Conservation (phyloP, 2,329 filamentous ascomycete genomes). For the Aspergillus spinulosporus region DNA sequence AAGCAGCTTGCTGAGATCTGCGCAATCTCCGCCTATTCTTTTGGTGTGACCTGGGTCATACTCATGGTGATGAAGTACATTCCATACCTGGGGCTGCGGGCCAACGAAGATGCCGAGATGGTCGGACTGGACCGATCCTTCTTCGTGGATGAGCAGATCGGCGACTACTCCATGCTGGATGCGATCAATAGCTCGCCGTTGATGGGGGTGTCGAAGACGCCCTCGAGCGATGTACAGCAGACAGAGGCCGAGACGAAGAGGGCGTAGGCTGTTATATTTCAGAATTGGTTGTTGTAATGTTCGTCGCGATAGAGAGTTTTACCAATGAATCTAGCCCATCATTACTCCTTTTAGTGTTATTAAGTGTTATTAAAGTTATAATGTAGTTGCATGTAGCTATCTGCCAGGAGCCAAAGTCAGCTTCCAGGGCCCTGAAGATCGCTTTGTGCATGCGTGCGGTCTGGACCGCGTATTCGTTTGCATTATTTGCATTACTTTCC, state of each 20-base stretch:
- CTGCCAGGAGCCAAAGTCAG: neutral
- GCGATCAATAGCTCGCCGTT: conserved; percentile 13
- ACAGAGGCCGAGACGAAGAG: conserved; percentile 9
- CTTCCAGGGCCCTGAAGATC: conserved; percentile 7
- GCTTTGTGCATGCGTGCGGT: neutral
- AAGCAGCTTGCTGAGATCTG: conserved; percentile 59
- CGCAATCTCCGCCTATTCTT: conserved; percentile 56
- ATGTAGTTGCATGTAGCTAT: neutral
- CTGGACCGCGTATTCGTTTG: conserved; percentile 3
- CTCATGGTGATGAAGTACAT: conserved; percentile 56
- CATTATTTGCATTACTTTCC: neutral
- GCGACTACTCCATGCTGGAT: conserved; percentile 49
- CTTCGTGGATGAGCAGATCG: conserved; percentile 60
- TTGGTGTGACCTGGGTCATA: conserved; percentile 54
- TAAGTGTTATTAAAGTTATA: neutral
- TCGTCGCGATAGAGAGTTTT: neutral
- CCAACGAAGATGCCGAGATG: conserved; percentile 57
- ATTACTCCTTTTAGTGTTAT: too few species aligned
- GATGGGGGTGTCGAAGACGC: conserved; percentile 18
- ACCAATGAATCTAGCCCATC: neutral
- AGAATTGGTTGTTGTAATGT: neutral
- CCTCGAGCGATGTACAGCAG: conserved; percentile 17
- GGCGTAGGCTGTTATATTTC: neutral
- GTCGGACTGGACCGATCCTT: conserved; percentile 56
- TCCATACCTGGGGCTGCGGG: conserved; percentile 55